Base-by-base conservation (phyloP, 805 yeast genomes). In the Candida nemodendra region DNA sequence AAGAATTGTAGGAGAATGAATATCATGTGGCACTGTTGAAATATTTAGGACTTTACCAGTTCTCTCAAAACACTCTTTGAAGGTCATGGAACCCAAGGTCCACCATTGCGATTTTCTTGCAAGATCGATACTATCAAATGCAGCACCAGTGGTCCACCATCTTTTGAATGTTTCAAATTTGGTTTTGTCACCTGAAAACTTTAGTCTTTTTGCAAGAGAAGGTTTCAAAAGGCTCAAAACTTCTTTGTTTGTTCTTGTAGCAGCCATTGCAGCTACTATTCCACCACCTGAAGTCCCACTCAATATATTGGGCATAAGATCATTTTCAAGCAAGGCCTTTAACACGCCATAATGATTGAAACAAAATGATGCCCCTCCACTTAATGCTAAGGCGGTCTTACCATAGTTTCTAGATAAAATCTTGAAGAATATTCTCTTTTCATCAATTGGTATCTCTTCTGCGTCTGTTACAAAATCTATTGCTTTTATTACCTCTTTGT, bases 231-330 rank as follows among this genome's bases (percentile, higher is more conserved):
- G 53, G 36, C 71, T 60, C 21, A 61, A 57, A 28, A 84, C 67
- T 54, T 85, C 95, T 14, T 77, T 80, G 50, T 82, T 74, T 0
- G 87, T 79, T 38, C 90, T 64, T 0, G 87, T 78, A 35, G 88
- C 74, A 0, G 83, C 76, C 27, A 84, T 57, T 0, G 89, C 85
- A 0, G 93, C 90, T 11, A 84, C 77, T 9, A 83, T 61, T 1
- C 89, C 91, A 12, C 95, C 95, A 2, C 93, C 91, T 0, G 87
- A 79, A 0, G 93, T 84, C 1, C 95, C 95, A 24, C 85, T 75
- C 7, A 85, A 66, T 25, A 84, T 81, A 4, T 69, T 68, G 1
- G 95, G 95, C 34, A 84, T 62, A 34, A 76, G 61, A 54, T 80
- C 82, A 40, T 74, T 73, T 41, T 85, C 89, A 4, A 84, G 60